Conservation (phyloP, 1,284 basidiomycete genomes). For the Apiotrichum veenhuisii region DNA sequence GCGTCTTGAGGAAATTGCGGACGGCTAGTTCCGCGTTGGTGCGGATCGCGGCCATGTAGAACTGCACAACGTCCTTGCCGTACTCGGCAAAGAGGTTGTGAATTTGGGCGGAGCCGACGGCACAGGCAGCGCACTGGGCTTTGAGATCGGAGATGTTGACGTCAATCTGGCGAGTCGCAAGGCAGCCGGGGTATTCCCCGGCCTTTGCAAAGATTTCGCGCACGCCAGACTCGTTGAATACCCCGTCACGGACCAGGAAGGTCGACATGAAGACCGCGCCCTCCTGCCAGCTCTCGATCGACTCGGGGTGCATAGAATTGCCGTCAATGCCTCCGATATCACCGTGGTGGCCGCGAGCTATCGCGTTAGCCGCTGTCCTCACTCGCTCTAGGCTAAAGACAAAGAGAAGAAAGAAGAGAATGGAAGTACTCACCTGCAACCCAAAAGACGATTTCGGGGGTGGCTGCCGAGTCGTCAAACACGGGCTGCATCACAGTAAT, state of each 20-base stretch:
- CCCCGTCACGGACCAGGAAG: slow-evolving; percentile 51
- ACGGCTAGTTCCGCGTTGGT: slow-evolving; percentile 86
- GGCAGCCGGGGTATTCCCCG: slow-evolving; percentile 74
- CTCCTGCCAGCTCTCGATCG: slow-evolving; percentile 51
- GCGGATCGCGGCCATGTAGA: slow-evolving; percentile 84
- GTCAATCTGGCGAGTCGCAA: slow-evolving; percentile 81
- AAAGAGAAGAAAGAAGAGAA: too few species aligned
- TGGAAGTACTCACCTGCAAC: too few species aligned
- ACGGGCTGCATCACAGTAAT: slow-evolving; percentile 49
- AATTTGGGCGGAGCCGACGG: slow-evolving; percentile 34
- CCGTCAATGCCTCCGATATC: slow-evolving; percentile 49
- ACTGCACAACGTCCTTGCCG: slow-evolving; percentile 53
- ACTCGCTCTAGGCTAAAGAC: too few species aligned
- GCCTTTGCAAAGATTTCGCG: slow-evolving; percentile 82
- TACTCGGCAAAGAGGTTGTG: slow-evolving; percentile 36
- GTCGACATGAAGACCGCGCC: slow-evolving; percentile 53
- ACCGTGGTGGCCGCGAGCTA: slow-evolving; percentile 49
- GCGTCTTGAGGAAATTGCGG: slow-evolving; percentile 65
- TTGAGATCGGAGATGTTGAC: slow-evolving; percentile 40
- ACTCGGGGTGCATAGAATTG: slow-evolving; percentile 52
- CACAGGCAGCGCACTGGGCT: slow-evolving; percentile 42
- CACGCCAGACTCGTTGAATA: slow-evolving; percentile 58
- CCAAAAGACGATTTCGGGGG: slow-evolving; percentile 39
- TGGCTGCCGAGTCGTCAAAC: slow-evolving; percentile 28
- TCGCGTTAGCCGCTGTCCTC: too few species aligned